These are phyloP conservation scores for Fusarium tricinctum DNA, from an alignment of 2,329 filamentous ascomycete genomes.

Conservation along the genomic window DNA sequence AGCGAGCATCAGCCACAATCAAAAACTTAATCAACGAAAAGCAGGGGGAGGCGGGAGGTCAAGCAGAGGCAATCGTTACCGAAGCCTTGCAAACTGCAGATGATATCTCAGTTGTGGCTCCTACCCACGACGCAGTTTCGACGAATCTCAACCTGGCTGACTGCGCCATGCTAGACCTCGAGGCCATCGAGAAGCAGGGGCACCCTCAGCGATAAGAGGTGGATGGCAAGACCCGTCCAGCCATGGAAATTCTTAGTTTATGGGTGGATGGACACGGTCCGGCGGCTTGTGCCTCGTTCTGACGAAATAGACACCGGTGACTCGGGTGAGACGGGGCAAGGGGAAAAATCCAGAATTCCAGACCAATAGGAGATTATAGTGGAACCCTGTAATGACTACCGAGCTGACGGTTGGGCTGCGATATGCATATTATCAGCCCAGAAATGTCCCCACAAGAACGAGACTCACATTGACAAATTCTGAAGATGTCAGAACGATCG, in stretches of 20 bases:
- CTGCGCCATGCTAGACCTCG: constrained; percentile 41
- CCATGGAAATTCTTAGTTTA: constrained; percentile 3
- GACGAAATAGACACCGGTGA: constrained; percentile 29
- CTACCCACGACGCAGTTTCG: constrained; percentile 21
- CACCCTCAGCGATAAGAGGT: constrained; percentile 13
- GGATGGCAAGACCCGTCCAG: constrained; percentile 30
- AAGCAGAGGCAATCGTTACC: constrained; percentile 9
- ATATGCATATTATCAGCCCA: constrained; percentile 28
- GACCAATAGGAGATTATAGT: constrained; percentile 28
- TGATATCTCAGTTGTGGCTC: constrained; percentile 40
- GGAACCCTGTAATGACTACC: constrained; percentile 23
- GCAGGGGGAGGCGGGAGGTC: constrained; percentile 1
- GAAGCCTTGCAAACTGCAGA: constrained; percentile 37
- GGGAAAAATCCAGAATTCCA: constrained; percentile 3
- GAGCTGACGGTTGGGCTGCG: constrained; percentile 16
- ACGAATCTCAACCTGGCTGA: constrained; percentile 35
- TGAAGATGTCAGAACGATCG: constrained; percentile 1
- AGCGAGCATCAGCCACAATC: constrained; percentile 36
- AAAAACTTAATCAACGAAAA: constrained; percentile 3
- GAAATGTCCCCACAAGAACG: constrained; percentile 8
- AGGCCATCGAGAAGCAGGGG: constrained; percentile 35
- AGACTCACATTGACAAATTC: constrained; percentile 2
- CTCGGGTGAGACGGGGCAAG: constrained; percentile 35
- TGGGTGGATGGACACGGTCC: constrained; percentile 32
- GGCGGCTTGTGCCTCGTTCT: constrained; percentile 33